Percentiles rank a stretch among this genome's conserved stretches.
Evolutionary conservation across 768 basidiomycete species (phyloP).

Genomic region (Daedalea quercina): DNA sequence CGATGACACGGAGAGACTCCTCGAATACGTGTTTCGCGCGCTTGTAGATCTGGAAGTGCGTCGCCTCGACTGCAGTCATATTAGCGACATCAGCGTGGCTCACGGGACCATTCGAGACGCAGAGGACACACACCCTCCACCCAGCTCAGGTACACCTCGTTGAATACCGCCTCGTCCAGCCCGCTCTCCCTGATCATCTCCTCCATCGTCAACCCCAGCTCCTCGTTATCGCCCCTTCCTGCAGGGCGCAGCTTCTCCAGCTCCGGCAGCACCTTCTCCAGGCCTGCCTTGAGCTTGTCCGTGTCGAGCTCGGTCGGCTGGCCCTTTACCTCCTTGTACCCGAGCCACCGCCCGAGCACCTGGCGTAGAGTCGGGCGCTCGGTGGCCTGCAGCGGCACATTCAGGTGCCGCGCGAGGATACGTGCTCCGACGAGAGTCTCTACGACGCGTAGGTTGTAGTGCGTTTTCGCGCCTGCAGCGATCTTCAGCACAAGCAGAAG

Average conservation of each 20-base stretch:
- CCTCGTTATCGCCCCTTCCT: constrained; percentile 25
- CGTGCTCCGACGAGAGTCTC: constrained; percentile 80
- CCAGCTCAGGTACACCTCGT: constrained; percentile 69
- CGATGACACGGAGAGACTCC: constrained; percentile 76
- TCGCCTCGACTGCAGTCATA: constrained; percentile 56
- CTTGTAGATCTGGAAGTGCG: constrained; percentile 77
- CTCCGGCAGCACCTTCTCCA: constrained; percentile 41
- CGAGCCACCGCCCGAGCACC: constrained; percentile 51
- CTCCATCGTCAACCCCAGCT: constrained; percentile 63
- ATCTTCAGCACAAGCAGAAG: not conserved
- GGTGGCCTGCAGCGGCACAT: constrained; percentile 30
- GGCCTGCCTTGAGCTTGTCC: constrained; percentile 36
- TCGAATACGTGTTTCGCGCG: constrained; percentile 76
- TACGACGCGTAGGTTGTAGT: constrained; percentile 90
- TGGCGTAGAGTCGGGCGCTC: constrained; percentile 62
- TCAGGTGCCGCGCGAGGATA: constrained; percentile 57
- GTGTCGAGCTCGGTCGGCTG: constrained; percentile 39
- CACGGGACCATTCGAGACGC: not conserved
- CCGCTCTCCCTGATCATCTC: constrained; percentile 69
- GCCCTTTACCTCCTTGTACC: constrained; percentile 17
- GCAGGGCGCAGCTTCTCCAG: constrained; percentile 49
- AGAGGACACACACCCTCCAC: constrained; percentile 53
- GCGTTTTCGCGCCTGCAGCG: constrained; percentile 56
- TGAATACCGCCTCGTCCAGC: constrained; percentile 46
- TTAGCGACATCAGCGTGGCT: not conserved